phyloP scores from a whole-genome alignment of 2,329 filamentous ascomycete species.

The Geoglossum cookeanum region DNA sequence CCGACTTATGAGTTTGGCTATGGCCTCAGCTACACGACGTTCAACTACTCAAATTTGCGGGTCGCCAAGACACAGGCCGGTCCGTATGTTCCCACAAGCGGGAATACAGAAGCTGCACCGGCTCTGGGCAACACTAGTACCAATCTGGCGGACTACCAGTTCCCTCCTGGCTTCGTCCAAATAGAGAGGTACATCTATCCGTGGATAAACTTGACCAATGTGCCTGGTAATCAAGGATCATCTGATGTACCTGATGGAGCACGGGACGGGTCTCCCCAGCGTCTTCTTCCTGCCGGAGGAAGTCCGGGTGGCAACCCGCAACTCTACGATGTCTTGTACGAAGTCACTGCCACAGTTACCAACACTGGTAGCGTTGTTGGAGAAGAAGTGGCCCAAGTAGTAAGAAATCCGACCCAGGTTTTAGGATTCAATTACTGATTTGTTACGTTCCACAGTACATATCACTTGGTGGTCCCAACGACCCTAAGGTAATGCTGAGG shows the following conservation, averaged over 20 bases:
- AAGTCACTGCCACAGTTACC: conserved; percentile 28
- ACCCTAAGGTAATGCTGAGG: conserved; percentile 48
- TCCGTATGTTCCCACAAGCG: conserved; percentile 33
- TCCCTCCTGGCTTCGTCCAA: conserved; percentile 31
- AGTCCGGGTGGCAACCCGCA: conserved; percentile 39
- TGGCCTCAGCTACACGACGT: conserved; percentile 43
- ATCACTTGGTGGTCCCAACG: conserved; percentile 56
- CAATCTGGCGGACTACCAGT: conserved; percentile 32
- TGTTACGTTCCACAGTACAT: conserved; percentile 36
- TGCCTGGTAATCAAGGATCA: conserved; percentile 29
- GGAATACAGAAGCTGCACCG: conserved; percentile 33
- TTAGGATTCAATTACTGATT: not conserved
- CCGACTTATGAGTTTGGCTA: conserved; percentile 44
- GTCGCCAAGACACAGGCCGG: conserved; percentile 25
- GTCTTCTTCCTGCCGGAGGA: conserved; percentile 35
- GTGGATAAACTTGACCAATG: conserved; percentile 40
- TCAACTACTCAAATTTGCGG: conserved; percentile 37
- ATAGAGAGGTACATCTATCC: conserved; percentile 42
- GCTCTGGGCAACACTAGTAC: conserved; percentile 30
- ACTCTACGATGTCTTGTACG: conserved; percentile 31
- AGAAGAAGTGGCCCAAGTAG: conserved; percentile 33
- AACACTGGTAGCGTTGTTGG: conserved; percentile 31
- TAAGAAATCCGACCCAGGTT: conserved; percentile 8
- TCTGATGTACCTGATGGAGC: conserved; percentile 27
- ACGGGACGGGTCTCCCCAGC: conserved; percentile 34